A percentile compares a stretch with the other conserved stretches of the same genome.
Conservation (phyloP, 2,329 filamentous ascomycete species). For the Venturia oleaginea region DNA sequence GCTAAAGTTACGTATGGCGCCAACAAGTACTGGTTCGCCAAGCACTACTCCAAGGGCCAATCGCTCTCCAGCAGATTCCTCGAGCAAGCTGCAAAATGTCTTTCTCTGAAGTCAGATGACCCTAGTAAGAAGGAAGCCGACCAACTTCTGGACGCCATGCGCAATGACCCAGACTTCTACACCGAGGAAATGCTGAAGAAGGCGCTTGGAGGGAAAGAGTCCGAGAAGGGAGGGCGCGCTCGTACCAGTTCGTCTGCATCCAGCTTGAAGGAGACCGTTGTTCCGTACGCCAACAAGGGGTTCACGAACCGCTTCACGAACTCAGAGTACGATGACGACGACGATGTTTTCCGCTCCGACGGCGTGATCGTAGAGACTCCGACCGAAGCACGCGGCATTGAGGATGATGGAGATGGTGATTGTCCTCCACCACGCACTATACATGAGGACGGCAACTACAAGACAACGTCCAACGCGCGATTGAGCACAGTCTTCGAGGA, state of each 20-base stretch:
- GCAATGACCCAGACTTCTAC: conserved; percentile 2
- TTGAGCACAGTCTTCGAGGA: background rate
- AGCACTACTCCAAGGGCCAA: conserved; percentile 4
- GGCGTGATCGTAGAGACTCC: background rate
- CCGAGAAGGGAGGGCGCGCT: background rate
- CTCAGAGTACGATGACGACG: background rate
- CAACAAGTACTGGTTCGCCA: conserved; percentile 3
- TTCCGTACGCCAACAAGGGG: background rate
- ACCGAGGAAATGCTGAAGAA: conserved; percentile 2
- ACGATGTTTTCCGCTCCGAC: background rate
- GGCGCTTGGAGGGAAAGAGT: background rate
- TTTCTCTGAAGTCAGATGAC: background rate
- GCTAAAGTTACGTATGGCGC: background rate
- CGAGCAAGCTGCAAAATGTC: background rate
- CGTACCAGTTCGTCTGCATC: background rate
- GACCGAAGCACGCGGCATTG: conserved; percentile 2
- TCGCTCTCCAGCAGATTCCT: background rate
- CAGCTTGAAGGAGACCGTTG: background rate
- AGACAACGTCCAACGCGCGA: background rate
- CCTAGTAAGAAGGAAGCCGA: background rate
- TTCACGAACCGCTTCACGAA: background rate
- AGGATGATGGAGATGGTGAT: background rate
- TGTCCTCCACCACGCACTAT: background rate
- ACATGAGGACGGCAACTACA: conserved; percentile 1
- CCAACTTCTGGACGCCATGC: conserved; percentile 1